A percentile compares a stretch with the other conserved stretches of the same genome.
phyloP scores from a whole-genome alignment of 306 rosid genomes.

The Hippophae tibetana region DNA sequence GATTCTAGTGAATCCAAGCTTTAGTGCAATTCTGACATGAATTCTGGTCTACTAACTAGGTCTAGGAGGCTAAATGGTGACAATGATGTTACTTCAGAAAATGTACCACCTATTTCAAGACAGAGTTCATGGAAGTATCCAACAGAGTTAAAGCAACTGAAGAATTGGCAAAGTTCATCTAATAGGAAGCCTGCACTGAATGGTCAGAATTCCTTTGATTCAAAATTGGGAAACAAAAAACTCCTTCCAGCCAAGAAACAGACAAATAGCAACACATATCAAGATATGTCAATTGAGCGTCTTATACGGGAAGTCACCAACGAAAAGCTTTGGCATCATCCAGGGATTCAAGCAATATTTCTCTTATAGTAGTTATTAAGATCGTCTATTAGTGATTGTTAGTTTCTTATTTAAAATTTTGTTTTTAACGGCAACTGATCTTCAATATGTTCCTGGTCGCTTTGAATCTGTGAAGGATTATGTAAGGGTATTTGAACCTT shows the following conservation, averaged over 20 bases:
- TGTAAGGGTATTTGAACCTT: conserved; percentile 83
- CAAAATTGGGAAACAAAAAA: conserved; percentile 63
- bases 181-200: conserved; percentile 53
- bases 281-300: conserved; percentile 87
- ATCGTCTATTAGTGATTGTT: neutral
- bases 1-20: conserved; percentile 51
- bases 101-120: conserved; percentile 63
- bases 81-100: conserved; percentile 48
- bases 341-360: conserved; percentile 45
- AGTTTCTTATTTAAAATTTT: conserved; percentile 22
- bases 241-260: conserved; percentile 67
- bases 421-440: conserved; percentile 75
- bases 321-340: conserved; percentile 94
- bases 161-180: conserved; percentile 34
- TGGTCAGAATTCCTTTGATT: conserved; percentile 55
- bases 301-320: conserved; percentile 96
- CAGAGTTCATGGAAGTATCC: conserved; percentile 88
- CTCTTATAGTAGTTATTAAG: neutral
- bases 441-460: conserved; percentile 80
- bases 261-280: conserved; percentile 41
- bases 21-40: too few species aligned
- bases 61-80: conserved; percentile 59
- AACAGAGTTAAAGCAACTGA: conserved; percentile 53
- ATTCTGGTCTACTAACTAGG: conserved; percentile 12
- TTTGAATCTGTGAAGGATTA: conserved; percentile 94